phyloP scores from a whole-genome alignment of 2,329 filamentous ascomycete genomes.

The Aspergillus oerlinghausenensis region DNA sequence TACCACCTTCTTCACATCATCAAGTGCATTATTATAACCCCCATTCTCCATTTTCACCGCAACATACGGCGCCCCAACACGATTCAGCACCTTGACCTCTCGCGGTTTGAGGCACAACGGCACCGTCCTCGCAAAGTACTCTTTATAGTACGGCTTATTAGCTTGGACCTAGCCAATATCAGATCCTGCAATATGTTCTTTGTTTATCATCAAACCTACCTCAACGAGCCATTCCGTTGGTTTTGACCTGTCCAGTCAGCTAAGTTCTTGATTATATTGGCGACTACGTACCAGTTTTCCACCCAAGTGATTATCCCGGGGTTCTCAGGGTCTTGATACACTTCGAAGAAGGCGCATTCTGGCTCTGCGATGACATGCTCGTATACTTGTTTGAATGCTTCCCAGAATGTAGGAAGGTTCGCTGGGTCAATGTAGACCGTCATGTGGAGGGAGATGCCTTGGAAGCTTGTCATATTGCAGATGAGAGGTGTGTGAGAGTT shows the following conservation, averaged over 20 bases:
- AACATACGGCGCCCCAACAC: conserved; percentile 11
- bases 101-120: conserved; percentile 40
- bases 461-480: no score
- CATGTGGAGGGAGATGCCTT: conserved; percentile 12
- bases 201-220: conserved; percentile 4
- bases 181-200: neutral
- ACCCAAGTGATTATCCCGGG: conserved; percentile 24
- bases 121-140: conserved; percentile 37
- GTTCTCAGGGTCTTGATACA: conserved; percentile 34
- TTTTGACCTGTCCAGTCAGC: conserved; percentile 13
- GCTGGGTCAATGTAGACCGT: conserved; percentile 22
- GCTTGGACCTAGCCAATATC: conserved; percentile 25
- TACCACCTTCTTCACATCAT: no score
- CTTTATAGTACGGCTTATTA: conserved; percentile 41
- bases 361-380: conserved; percentile 41
- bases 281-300: no score
- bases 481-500: no score
- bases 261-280: conserved; percentile 13
- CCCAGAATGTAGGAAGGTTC: conserved; percentile 26
- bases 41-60: conserved; percentile 1
- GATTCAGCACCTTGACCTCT: conserved; percentile 28
- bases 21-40: neutral
- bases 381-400: conserved; percentile 36
- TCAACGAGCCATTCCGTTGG: conserved; percentile 28
- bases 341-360: conserved; percentile 44